Base-by-base conservation (phyloP, 352 stramenopile genomes). In the Blastocystis sp. region DNA sequence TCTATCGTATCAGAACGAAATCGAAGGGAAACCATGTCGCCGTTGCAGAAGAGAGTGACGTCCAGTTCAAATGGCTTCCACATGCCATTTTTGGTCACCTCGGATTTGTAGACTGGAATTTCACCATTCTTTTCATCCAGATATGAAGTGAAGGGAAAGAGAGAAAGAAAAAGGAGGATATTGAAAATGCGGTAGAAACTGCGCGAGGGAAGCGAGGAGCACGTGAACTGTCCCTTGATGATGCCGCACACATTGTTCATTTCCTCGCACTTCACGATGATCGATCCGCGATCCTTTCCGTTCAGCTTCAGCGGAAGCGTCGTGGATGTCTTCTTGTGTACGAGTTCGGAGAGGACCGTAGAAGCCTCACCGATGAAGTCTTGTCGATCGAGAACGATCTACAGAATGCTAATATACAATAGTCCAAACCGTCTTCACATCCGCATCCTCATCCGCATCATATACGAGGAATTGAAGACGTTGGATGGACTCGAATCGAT, bases 401-500 rank as follows among this genome's bases (percentile, higher is more conserved):
- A 59, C 2, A 36, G 18, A 29, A 53, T 29, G 24, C 7, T 21
- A 75, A 32, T 56, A 53, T 24, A 46, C 14, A 24, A 40, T 21
- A 24, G 21, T 44, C 3, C 4, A 32, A 49, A 75, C 63, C 34
- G 44, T 40, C 63, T 75, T 46, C 63, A 46, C 34, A 34, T 92
- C 88, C 27, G 91, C 88, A 63, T 90, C 91, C 24, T 89, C 89
- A 89, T 96, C 92, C 87, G 93, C 88, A 88, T 95, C 91, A 64
- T 93, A 95, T 1, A 95, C 89, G 44, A 93, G 90, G 72, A 96
- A 90, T 59, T 92, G 90, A 40, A 94, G 88, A 4, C 90, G 89
- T 87, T 96, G 93, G 84, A 93, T 87, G n/a, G 88, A 67, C 87
- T 95, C 90, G 84, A 95, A 95, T 78, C 89, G 89, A 87, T 91